phyloP scores from a whole-genome alignment of 1,284 basidiomycete species.

The Leccinum glutinopallens region DNA sequence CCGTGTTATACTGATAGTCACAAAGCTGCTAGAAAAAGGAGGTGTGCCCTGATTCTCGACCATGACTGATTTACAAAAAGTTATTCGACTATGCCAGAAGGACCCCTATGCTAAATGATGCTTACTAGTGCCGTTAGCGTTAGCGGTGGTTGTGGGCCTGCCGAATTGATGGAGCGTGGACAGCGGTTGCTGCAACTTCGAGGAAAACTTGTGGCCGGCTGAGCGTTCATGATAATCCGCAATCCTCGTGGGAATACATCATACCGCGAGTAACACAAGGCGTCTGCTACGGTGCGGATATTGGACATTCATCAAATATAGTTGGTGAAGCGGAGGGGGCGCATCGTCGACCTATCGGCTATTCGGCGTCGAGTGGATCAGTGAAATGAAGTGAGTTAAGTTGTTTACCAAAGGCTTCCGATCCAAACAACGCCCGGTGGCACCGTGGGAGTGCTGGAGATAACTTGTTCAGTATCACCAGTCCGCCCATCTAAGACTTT shows the following conservation, averaged over 20 bases:
- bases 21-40: constrained; percentile 2
- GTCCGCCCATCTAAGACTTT: constrained; percentile 2
- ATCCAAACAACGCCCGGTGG: constrained; percentile 32
- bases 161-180: constrained; percentile 12
- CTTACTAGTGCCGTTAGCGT: constrained; percentile 8
- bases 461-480: constrained; percentile 12
- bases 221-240: constrained; percentile 18
- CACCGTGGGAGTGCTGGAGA: constrained; percentile 3
- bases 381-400: constrained; percentile 7
- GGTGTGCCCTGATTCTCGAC: constrained; percentile 12
- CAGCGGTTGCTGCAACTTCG: constrained; percentile 12
- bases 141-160: constrained; percentile 10
- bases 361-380: constrained; percentile 27
- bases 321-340: constrained; percentile 14
- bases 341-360: constrained; percentile 18
- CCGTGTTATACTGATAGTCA: constrained; percentile 5
- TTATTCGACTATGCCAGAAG: background rate
- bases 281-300: constrained; percentile 31
- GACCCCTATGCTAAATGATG: constrained; percentile 1
- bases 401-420: constrained; percentile 35
- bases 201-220: constrained; percentile 34
- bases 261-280: constrained; percentile 19
- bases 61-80: constrained; percentile 5
- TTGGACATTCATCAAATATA: constrained; percentile 25
- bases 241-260: constrained; percentile 19